Base-by-base conservation (phyloP, 2,329 filamentous ascomycete genomes). In the Endoconidiophora polonica region DNA sequence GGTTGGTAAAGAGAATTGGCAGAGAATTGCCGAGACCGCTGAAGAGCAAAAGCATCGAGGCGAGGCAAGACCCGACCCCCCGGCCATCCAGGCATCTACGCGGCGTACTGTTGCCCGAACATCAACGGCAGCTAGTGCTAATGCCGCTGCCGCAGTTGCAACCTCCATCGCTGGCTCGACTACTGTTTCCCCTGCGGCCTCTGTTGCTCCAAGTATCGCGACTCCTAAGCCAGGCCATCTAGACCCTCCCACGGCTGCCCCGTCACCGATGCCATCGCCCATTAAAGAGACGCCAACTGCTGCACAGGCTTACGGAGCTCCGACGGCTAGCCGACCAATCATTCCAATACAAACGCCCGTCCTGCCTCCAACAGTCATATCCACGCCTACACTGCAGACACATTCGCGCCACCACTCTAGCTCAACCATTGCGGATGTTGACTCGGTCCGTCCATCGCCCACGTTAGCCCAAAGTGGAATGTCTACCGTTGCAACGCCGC, bases 1-100 rank as follows among this genome's bases (percentile, higher is more conserved):
- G 54, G 65, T 67, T 16, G 76, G 75, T 56, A 63, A 66, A 2
- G 76, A 79, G 46, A 42, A 52, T 14, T 81, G 75, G 72, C 76
- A 77, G 53, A 62, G 62, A 4, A 70, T 81, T 52, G 75, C 77
- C 1, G 66, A 65, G 46, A 76, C 80, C 43, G 77, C 79, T 14
- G 76, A 83, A 55, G 65, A 62, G 23, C 77, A 75, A 62, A 68
- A 67, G 48, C 55, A 59, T 6, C 64, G 72, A 48, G 76, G 76
- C 43, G 77, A 82, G 62, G 72, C 72, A 57, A 66, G 72, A 48
- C 78, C 77, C 1, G 69, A 73, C 20, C 73, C 77, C 36, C 79
- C 79, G 5, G 66, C 68, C 69, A 43, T 49, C 72, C 20, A 68
- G 69, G 61, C 50, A 58, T 62, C 4, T 59, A 62, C 5, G 56